Evolutionary conservation across 768 basidiomycete species (phyloP).

Genomic region (Serpula lacrymans): DNA sequence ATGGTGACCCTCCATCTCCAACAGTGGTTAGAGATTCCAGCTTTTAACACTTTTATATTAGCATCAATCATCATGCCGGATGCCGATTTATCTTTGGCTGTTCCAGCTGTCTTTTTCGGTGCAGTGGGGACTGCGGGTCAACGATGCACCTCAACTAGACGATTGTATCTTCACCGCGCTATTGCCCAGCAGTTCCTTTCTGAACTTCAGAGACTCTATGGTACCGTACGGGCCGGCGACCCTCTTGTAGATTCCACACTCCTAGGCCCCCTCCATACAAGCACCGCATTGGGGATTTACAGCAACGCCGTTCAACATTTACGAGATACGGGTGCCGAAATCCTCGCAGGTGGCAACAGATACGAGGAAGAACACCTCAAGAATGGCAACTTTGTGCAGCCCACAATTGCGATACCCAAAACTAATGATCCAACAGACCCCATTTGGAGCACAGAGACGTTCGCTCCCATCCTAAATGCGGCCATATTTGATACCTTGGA

Average conservation of each 20-base stretch:
- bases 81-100: slow-evolving; percentile 86
- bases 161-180: slow-evolving; percentile 82
- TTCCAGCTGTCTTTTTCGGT: slow-evolving; percentile 90
- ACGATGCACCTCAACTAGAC: slow-evolving; percentile 88
- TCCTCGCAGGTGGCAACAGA: slow-evolving; percentile 67
- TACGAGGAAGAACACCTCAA: slow-evolving; percentile 50
- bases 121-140: slow-evolving; percentile 79
- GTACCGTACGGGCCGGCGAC: slow-evolving; percentile 74
- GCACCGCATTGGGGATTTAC: slow-evolving; percentile 66
- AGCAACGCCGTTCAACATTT: slow-evolving; percentile 58
- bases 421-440: slow-evolving; percentile 47
- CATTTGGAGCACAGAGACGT: slow-evolving; percentile 79
- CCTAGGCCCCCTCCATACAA: slow-evolving; percentile 83
- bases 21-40: slow-evolving; percentile 14
- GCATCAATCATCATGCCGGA: slow-evolving; percentile 92
- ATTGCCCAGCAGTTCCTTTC: slow-evolving; percentile 76
- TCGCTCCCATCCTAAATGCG: slow-evolving; percentile 87
- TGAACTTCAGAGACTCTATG: slow-evolving; percentile 71
- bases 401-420: slow-evolving; percentile 75
- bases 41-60: slow-evolving; percentile 30
- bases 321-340: slow-evolving; percentile 63
- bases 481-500: slow-evolving; percentile 84
- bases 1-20: slow-evolving; percentile 50
- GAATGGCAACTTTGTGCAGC: slow-evolving; percentile 85
- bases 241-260: slow-evolving; percentile 73